phyloP scores from a whole-genome alignment of 495 filamentous ascomycete genomes.

The Daldinia decipiens region DNA sequence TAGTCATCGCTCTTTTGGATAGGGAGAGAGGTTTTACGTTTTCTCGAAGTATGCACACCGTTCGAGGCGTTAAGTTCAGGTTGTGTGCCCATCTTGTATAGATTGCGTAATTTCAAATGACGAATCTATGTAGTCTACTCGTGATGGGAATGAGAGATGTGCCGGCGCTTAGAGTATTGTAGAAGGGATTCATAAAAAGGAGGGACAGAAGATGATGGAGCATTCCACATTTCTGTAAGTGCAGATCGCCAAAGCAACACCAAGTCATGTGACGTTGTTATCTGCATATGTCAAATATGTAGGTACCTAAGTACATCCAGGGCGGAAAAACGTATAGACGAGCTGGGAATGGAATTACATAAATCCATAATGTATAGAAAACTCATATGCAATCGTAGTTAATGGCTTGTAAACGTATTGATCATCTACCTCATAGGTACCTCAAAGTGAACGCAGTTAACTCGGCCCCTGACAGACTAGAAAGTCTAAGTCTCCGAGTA shows the following conservation, averaged over 20 bases:
- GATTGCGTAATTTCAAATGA: neutral
- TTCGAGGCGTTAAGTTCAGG: neutral
- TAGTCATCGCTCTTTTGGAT: conserved; percentile 32
- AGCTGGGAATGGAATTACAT: neutral
- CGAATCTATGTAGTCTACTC: neutral
- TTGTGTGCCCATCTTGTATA: conserved; percentile 3
- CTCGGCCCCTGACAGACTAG: too few species aligned
- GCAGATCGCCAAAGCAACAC: neutral
- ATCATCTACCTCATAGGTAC: neutral
- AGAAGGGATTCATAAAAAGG: neutral
- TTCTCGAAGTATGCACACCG: conserved; percentile 11
- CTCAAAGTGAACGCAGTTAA: conserved; percentile 4
- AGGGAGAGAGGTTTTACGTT: conserved; percentile 30
- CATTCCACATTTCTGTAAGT: neutral
- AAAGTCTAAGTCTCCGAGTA: too few species aligned
- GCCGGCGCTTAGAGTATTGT: too few species aligned
- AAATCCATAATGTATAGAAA: neutral
- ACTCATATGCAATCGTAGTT: too few species aligned
- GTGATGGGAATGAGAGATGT: neutral
- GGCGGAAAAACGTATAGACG: neutral
- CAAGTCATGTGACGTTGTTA: conserved; percentile 1
- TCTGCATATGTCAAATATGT: neutral
- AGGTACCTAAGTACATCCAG: neutral
- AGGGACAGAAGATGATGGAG: neutral
- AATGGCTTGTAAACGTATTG: neutral